Evolutionary conservation across 169 alveolate genomes (phyloP).

Genomic region (Eimeria zaria): DNA sequence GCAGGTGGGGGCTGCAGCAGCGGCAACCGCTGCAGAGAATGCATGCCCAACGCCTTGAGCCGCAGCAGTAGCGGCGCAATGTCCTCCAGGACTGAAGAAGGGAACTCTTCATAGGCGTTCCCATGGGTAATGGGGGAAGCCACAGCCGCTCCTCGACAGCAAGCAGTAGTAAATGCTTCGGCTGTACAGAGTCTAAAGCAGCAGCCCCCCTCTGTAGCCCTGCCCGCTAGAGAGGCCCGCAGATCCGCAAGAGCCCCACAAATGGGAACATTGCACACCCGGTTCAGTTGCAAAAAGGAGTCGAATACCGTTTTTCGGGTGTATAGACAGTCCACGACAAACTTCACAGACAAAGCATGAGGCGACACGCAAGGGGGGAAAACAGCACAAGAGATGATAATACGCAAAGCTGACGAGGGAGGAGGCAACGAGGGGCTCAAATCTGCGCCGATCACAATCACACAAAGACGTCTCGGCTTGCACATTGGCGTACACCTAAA

Average conservation of each 20-base stretch:
- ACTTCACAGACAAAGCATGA: neutral
- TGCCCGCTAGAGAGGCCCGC: constrained; percentile 55
- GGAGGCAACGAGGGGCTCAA: constrained; percentile 48
- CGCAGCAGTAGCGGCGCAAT: constrained; percentile 58
- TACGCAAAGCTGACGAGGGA: constrained; percentile 19
- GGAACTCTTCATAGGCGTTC: constrained; percentile 27
- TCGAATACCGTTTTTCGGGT: constrained; percentile 21
- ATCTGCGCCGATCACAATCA: neutral
- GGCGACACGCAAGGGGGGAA: constrained; percentile 58
- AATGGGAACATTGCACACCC: constrained; percentile 53
- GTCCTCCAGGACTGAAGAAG: constrained; percentile 38
- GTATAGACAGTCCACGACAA: constrained; percentile 57
- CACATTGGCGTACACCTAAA: neutral
- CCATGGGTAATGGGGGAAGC: neutral
- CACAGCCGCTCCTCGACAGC: constrained; percentile 14
- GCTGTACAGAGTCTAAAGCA: constrained; percentile 64
- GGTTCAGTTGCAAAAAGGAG: constrained; percentile 19
- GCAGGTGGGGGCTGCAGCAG: constrained; percentile 69
- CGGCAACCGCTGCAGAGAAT: constrained; percentile 66
- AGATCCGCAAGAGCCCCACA: constrained; percentile 52
- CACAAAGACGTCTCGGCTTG: neutral
- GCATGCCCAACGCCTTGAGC: constrained; percentile 61
- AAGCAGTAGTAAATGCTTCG: constrained; percentile 27
- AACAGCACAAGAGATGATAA: constrained; percentile 12
- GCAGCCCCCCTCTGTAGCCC: constrained; percentile 43